Conservation (phyloP, 352 stramenopile species). For the Pythium aphanidermatum region DNA sequence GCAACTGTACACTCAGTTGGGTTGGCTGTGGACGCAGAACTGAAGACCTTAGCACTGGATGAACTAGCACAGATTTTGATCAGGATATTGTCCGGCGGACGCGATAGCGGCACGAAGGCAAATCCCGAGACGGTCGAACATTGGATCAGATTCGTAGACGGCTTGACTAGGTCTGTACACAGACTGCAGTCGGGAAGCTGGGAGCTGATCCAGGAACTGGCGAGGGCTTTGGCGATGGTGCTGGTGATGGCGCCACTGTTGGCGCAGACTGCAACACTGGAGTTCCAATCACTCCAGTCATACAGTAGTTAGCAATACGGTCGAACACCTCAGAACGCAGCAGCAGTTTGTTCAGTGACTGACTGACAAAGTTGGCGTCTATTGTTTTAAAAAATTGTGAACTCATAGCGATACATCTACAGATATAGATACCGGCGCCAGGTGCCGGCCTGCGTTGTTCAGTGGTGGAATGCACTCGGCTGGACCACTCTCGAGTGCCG, state of each 20-base stretch:
- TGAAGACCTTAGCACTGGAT: conserved; percentile 16
- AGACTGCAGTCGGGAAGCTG: background rate
- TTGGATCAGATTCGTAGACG: conserved; percentile 4
- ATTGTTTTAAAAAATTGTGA: too few relatives aligned
- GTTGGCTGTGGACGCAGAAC: conserved; percentile 2
- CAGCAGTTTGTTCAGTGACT: conserved; percentile 2
- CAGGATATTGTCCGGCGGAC: conserved; percentile 10
- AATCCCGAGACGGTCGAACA: conserved; percentile 8
- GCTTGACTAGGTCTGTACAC: background rate
- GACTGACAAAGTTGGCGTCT: too few relatives aligned
- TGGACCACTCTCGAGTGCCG: background rate
- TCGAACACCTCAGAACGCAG: conserved; percentile 10
- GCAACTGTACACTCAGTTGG: conserved; percentile 11
- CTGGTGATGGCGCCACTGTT: background rate
- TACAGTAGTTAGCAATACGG: conserved; percentile 9
- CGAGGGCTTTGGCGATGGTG: conserved; percentile 3
- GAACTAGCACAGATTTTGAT: conserved; percentile 18
- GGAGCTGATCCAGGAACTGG: background rate
- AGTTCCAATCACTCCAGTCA: conserved; percentile 7
- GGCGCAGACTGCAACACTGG: background rate
- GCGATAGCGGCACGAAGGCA: conserved; percentile 16
- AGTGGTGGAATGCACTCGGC: conserved; percentile 11
- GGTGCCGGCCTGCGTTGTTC: too few relatives aligned
- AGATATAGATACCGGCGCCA: too few relatives aligned
- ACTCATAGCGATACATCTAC: too few relatives aligned